A percentile compares a stretch with the other conserved stretches of the same genome.
Conservation (phyloP, 495 filamentous ascomycete species). For the Hyphodiscus hymeniophilus region DNA sequence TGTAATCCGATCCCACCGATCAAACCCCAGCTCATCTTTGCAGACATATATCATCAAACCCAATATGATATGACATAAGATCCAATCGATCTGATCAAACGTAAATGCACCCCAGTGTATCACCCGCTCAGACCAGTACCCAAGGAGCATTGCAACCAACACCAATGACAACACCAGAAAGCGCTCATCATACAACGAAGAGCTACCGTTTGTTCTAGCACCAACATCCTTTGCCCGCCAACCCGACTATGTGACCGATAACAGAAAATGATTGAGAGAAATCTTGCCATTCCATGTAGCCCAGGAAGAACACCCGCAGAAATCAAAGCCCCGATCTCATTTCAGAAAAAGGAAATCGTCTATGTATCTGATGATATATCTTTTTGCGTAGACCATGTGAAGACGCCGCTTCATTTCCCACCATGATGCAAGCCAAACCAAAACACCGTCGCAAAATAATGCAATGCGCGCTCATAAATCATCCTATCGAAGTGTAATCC, state of each 20-base stretch:
- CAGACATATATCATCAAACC: constrained; percentile 22
- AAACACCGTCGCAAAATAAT: constrained; percentile 25
- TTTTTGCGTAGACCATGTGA: constrained; percentile 20
- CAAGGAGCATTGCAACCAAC: constrained; percentile 10
- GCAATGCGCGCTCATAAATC: constrained; percentile 25
- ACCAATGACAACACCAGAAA: constrained; percentile 20
- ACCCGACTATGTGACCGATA: constrained; percentile 6
- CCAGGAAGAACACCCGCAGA: constrained; percentile 18
- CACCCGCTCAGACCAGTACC: constrained; percentile 13
- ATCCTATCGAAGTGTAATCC: constrained; percentile 18
- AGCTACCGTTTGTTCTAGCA: constrained; percentile 19
- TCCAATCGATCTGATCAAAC: constrained; percentile 13
- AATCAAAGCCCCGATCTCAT: constrained; percentile 15
- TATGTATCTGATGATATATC: constrained; percentile 23
- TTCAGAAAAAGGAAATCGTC: constrained; percentile 23
- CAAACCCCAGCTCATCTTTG: constrained; percentile 14
- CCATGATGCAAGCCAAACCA: constrained; percentile 19
- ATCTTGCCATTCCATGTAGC: constrained; percentile 22
- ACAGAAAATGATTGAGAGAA: constrained; percentile 19
- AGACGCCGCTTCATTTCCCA: constrained; percentile 22
- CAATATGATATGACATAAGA: constrained; percentile 22
- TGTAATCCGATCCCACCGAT: constrained; percentile 9
- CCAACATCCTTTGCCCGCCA: constrained; percentile 17
- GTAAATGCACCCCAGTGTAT: constrained; percentile 19
- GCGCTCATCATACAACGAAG: constrained; percentile 25